Evolutionary conservation across 306 rosid species (phyloP), one percentile per base, ranked within the genome.

Genomic region (Luffa acutangula): DNA sequence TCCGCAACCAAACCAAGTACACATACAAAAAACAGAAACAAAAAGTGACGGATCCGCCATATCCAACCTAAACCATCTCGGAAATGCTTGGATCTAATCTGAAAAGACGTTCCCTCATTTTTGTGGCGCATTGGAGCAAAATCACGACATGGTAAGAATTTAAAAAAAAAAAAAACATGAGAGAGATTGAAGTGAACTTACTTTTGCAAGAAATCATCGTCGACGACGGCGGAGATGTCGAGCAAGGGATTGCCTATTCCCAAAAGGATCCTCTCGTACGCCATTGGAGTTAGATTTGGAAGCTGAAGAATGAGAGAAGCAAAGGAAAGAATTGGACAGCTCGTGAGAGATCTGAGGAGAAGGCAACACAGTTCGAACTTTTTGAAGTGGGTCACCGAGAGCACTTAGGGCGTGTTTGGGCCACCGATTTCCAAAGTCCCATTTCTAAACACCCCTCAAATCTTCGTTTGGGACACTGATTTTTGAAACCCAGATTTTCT

Each of bases 181-280:
- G n/a, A 54, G 65, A 60, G 13, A 56, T 9, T 36, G 74, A 64
- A 78, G 8, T 3, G 52, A 18, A 42, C 79, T 56, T 85, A 92
- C 97, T 82, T 91, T 34, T 88, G 65, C 84, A 94, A 78, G 86
- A 91, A 92, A 0, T 78, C 89, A 0, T 92, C 89, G 48, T 91
- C 92, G 31, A 94, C 97, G 75, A 88, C 87, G 36, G 93, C 92
- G 4, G 98, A 92, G 60, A 94, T 87, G 78, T 92, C 98, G 25
- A 94, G 97, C 21, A 94, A 91, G 52, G 98, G 98, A 64, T 94
- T 94, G 4, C 98, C 94, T 97, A 94, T 92, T 2, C 97, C 98
- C 83, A 94, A 59, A 37, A 94, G 93, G 77, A 89, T 74, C 33
- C 89, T 89, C 56, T 94, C 93, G 84, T 25, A 76, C 65, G 82